Percentiles rank a stretch among this genome's conserved stretches.
These are phyloP conservation scores for Lachnellula willkommii DNA, from an alignment of 2,329 filamentous ascomycete species.

Conservation along the genomic window DNA sequence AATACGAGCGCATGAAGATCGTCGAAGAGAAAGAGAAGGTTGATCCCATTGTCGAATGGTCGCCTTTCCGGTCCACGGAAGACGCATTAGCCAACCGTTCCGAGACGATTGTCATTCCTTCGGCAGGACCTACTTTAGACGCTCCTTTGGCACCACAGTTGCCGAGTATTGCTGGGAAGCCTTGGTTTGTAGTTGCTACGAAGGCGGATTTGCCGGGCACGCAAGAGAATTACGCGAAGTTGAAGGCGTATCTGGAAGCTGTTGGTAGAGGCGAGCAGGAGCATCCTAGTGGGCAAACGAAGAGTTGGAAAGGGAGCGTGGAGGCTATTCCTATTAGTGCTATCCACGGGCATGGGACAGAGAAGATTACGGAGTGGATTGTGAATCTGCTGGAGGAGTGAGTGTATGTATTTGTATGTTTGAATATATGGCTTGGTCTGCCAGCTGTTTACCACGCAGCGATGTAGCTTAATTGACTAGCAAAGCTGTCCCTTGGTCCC, in stretches of 20 bases:
- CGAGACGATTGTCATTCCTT: constrained; percentile 27
- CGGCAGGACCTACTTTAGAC: constrained; percentile 19
- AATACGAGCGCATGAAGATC: constrained; percentile 67
- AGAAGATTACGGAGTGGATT: constrained; percentile 67
- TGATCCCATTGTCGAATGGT: constrained; percentile 55
- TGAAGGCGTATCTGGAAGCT: constrained; percentile 65
- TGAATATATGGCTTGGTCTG: background rate
- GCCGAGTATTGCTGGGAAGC: constrained; percentile 71
- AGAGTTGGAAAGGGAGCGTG: constrained; percentile 56
- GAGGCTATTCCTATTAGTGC: constrained; percentile 81
- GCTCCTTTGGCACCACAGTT: constrained; percentile 23
- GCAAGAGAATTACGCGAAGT: constrained; percentile 64
- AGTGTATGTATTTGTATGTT: background rate
- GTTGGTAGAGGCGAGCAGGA: constrained; percentile 57
- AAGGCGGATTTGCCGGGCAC: constrained; percentile 83
- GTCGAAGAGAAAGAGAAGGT: constrained; percentile 68
- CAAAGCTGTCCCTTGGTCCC: no score
- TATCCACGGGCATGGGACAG: constrained; percentile 78
- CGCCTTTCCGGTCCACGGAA: constrained; percentile 43
- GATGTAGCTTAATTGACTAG: no score
- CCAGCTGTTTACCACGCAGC: no score
- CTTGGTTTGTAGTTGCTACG: constrained; percentile 93
- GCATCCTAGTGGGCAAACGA: constrained; percentile 66
- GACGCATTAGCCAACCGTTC: constrained; percentile 26
- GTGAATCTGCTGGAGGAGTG: constrained; percentile 52